phyloP scores from a whole-genome alignment of 202 grass and related monocot genomes.

The Digitaria exilis region DNA sequence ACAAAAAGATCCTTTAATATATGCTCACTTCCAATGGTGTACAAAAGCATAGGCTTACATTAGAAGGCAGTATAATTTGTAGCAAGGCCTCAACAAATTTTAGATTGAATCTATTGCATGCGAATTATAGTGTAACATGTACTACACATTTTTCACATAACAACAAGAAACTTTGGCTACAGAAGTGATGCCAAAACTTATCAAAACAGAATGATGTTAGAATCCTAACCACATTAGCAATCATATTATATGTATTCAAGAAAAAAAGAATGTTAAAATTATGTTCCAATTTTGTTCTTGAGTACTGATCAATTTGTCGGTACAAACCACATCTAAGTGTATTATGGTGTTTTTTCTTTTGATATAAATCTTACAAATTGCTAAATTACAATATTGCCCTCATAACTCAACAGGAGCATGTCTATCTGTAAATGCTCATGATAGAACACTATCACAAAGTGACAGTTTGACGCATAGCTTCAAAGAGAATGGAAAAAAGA shows the following conservation, averaged over 20 bases:
- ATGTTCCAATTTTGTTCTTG: background rate
- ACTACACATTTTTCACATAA: background rate
- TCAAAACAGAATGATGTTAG: background rate
- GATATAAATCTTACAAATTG: background rate
- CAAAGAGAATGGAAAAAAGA: conserved; percentile 16
- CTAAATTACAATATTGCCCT: background rate
- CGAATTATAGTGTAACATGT: background rate
- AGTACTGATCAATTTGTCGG: background rate
- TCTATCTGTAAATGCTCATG: conserved; percentile 7
- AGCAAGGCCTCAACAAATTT: background rate
- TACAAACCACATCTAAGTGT: background rate
- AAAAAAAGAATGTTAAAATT: background rate
- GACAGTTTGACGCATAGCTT: background rate
- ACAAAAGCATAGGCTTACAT: background rate
- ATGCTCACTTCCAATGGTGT: background rate
- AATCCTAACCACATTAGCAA: background rate
- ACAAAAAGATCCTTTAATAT: background rate
- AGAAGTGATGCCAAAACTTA: background rate
- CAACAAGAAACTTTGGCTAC: background rate
- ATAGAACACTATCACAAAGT: conserved; percentile 2
- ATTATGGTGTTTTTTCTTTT: background rate
- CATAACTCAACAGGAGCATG: background rate
- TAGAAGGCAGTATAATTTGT: background rate
- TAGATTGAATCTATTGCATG: too few species aligned
- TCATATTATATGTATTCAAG: background rate